A percentile compares a stretch with the other conserved stretches of the same genome.
Evolutionary conservation across 2,329 filamentous ascomycete species (phyloP).

Genomic region (Cercospora citrullina): DNA sequence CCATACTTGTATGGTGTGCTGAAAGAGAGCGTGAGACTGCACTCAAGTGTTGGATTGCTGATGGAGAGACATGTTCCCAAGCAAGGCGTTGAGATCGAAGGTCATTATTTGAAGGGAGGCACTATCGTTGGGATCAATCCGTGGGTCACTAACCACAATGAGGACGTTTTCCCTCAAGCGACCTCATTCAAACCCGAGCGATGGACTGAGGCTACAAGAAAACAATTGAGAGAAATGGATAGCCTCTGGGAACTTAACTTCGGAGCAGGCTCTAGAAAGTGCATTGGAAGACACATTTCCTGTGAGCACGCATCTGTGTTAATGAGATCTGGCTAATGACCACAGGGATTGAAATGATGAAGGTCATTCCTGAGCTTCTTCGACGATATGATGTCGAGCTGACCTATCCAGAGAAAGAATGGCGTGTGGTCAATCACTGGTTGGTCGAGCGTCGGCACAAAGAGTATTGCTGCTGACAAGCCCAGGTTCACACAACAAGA

Average conservation of each 20-base stretch:
- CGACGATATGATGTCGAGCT: not conserved
- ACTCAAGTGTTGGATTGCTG: conserved; percentile 44
- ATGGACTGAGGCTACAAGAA: conserved; percentile 30
- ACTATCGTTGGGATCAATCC: conserved; percentile 35
- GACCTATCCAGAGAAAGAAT: not conserved
- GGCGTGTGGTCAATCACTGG: conserved; percentile 3
- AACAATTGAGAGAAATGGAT: not conserved
- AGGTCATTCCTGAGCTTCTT: conserved; percentile 4
- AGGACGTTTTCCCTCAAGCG: conserved; percentile 35
- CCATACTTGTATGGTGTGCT: conserved; percentile 47
- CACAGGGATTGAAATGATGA: not conserved
- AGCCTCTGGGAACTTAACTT: not conserved
- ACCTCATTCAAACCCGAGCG: conserved; percentile 39
- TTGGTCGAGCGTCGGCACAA: not conserved
- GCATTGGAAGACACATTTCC: conserved; percentile 2
- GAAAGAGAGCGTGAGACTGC: conserved; percentile 47
- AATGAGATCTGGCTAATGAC: not conserved
- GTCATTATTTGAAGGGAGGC: conserved; percentile 37
- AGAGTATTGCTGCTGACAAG: not conserved
- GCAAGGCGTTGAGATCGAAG: conserved; percentile 24
- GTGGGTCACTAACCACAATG: conserved; percentile 37
- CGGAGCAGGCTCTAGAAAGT: not conserved
- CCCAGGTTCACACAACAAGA: conserved; percentile 4
- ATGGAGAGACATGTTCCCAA: conserved; percentile 26
- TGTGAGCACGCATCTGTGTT: not conserved